Percentiles rank a stretch among this genome's conserved stretches.
Evolutionary conservation across 164 flowering plant species (phyloP).

Genomic region (Stephania japonica): DNA sequence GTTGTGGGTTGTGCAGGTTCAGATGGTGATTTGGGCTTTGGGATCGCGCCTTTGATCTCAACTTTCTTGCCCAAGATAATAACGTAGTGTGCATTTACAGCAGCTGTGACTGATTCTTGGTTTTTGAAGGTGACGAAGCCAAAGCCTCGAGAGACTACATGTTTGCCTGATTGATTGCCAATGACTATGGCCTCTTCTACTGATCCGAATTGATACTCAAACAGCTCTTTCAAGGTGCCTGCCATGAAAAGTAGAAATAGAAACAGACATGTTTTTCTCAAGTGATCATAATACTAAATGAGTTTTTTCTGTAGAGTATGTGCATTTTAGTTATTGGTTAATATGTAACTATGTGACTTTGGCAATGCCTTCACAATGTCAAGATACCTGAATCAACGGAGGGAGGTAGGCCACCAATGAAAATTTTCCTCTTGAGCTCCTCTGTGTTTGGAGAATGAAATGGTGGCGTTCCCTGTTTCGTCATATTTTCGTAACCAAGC

Average conservation of each 20-base stretch:
- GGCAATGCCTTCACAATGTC: background rate
- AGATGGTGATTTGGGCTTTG: slow-evolving; percentile 17
- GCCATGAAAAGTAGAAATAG: slow-evolving; percentile 2
- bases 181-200: slow-evolving; percentile 46
- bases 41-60: slow-evolving; percentile 41
- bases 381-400: slow-evolving; percentile 39
- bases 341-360: background rate
- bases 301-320: too few relatives aligned
- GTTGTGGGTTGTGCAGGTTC: slow-evolving; percentile 16
- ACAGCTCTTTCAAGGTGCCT: slow-evolving; percentile 30
- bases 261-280: background rate
- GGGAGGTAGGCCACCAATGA: slow-evolving; percentile 50
- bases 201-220: slow-evolving; percentile 42
- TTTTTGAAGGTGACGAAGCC: slow-evolving; percentile 50
- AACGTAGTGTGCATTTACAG: slow-evolving; percentile 38
- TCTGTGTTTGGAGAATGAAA: slow-evolving; percentile 8
- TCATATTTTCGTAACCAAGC: background rate
- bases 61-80: slow-evolving; percentile 41
- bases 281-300: background rate
- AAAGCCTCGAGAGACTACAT: slow-evolving; percentile 41
- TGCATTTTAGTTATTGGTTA: background rate
- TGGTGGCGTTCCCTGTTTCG: slow-evolving; percentile 16
- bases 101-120: slow-evolving; percentile 39
- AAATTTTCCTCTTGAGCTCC: slow-evolving; percentile 31
- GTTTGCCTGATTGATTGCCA: slow-evolving; percentile 20